These are phyloP conservation scores for Platanus orientalis DNA, from an alignment of 164 flowering plant species.

Conservation along the genomic window DNA sequence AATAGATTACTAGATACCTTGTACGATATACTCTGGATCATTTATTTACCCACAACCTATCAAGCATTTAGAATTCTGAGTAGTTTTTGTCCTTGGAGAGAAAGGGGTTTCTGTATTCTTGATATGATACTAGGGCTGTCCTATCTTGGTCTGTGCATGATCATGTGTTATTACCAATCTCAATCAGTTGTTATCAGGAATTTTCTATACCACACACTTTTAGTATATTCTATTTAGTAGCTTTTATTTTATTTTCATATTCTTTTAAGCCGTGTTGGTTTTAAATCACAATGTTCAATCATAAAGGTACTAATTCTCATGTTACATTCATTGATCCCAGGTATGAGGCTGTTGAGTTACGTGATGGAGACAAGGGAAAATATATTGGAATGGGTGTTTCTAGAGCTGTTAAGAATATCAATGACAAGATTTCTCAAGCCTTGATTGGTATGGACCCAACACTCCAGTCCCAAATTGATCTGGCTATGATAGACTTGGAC, in stretches of 20 bases:
- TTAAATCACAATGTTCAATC: not conserved
- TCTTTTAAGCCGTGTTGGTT: not conserved
- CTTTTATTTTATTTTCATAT: not conserved
- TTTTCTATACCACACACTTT: no score
- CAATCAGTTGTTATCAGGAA: no score
- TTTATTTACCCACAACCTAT: no score
- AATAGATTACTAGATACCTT: no score
- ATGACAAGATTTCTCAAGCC: slow-evolving; percentile 84
- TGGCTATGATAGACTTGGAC: slow-evolving; percentile 90
- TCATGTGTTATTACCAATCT: no score
- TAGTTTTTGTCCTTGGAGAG: no score
- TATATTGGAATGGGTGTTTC: slow-evolving; percentile 87
- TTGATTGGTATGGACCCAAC: slow-evolving; percentile 93
- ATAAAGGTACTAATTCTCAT: not conserved
- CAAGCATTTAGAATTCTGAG: no score
- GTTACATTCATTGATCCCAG: slow-evolving; percentile 26
- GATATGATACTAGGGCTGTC: no score
- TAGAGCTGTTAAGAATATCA: slow-evolving; percentile 79
- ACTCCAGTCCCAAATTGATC: slow-evolving; percentile 89
- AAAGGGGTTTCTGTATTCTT: no score
- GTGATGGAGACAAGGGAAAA: slow-evolving; percentile 86
- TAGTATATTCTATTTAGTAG: not conserved
- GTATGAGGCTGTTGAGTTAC: slow-evolving; percentile 85
- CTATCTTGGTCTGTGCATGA: no score
- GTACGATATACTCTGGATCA: no score